These are phyloP conservation scores for Globisporangium emineosum DNA, from an alignment of 352 stramenopile species.

Conservation along the genomic window DNA sequence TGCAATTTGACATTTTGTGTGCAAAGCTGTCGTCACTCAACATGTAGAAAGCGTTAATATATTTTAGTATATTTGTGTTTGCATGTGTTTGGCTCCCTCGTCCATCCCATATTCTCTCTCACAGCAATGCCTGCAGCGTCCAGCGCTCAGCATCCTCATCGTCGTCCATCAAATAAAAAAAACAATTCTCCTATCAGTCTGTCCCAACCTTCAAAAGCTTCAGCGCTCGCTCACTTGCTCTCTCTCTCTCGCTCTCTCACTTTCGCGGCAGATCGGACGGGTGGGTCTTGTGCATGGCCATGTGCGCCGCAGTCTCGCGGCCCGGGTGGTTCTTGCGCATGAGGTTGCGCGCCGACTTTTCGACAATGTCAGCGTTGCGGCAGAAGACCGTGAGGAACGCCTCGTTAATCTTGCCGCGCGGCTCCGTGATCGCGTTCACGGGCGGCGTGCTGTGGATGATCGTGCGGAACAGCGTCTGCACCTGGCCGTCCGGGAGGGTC, in stretches of 20 bases:
- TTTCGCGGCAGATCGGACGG: background rate
- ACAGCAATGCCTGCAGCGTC: background rate
- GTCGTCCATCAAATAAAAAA: conserved; percentile 1
- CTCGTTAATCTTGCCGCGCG: conserved; percentile 70
- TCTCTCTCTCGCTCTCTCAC: background rate
- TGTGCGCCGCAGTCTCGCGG: conserved; percentile 6
- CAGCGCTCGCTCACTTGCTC: no score
- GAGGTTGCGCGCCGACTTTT: conserved; percentile 59
- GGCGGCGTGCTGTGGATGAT: conserved; percentile 72
- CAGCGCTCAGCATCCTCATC: background rate
- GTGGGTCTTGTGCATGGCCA: background rate
- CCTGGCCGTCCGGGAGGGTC: conserved; percentile 37
- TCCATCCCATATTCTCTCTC: background rate
- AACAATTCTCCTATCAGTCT: background rate
- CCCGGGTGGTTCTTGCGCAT: conserved; percentile 52
- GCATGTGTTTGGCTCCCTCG: no score
- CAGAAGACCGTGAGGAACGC: conserved; percentile 78
- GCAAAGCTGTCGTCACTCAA: background rate
- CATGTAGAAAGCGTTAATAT: conserved; percentile 4
- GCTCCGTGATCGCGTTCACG: conserved; percentile 59
- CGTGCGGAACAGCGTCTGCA: conserved; percentile 56
- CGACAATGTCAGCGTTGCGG: conserved; percentile 66
- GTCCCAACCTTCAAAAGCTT: no score
- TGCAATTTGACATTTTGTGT: no score
- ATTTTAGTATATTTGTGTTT: conserved; percentile 1